A percentile compares a stretch with the other conserved stretches of the same genome.
These are phyloP conservation scores for Rhodotorula taiwanensis DNA, from an alignment of 768 basidiomycete species.

Conservation along the genomic window DNA sequence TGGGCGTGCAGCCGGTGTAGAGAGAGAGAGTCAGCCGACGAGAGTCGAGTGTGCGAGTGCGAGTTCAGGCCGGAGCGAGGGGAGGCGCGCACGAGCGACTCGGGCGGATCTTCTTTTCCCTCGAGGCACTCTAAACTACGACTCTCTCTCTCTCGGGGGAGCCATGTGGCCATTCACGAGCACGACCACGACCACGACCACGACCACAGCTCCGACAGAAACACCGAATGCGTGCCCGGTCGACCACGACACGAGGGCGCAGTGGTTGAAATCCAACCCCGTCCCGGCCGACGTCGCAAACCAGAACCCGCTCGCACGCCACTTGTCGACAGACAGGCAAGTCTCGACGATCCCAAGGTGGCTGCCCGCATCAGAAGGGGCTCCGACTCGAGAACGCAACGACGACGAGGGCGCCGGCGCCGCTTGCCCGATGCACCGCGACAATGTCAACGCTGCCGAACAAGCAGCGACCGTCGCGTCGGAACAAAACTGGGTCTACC, in stretches of 20 bases:
- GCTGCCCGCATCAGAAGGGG: slow-evolving; percentile 4
- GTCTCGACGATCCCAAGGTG: slow-evolving; percentile 77
- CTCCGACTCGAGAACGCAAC: too few species aligned
- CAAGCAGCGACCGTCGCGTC: slow-evolving; percentile 46
- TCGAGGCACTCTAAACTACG: too few species aligned
- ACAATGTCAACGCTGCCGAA: slow-evolving; percentile 14
- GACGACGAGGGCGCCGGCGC: too few species aligned
- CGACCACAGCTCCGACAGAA: background rate
- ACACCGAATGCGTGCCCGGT: slow-evolving; percentile 54
- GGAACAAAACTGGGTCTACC: slow-evolving; percentile 83
- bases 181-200: background rate
- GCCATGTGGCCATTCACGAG: slow-evolving; percentile 33
- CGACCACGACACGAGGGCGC: slow-evolving; percentile 53
- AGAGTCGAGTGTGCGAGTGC: background rate
- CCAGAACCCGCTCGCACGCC: slow-evolving; percentile 29
- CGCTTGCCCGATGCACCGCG: slow-evolving; percentile 25
- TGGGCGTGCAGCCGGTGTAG: background rate
- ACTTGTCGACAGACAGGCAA: slow-evolving; percentile 67
- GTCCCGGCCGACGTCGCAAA: slow-evolving; percentile 5
- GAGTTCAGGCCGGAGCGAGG: background rate
- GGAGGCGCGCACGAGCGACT: background rate
- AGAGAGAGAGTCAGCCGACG: too few species aligned
- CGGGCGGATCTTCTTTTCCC: background rate
- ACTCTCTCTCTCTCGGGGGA: too few species aligned
- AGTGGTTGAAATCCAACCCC: slow-evolving; percentile 47